These are phyloP conservation scores for Eurotiales sp. DNA, from an alignment of 2,329 filamentous ascomycete genomes.

Conservation along the genomic window DNA sequence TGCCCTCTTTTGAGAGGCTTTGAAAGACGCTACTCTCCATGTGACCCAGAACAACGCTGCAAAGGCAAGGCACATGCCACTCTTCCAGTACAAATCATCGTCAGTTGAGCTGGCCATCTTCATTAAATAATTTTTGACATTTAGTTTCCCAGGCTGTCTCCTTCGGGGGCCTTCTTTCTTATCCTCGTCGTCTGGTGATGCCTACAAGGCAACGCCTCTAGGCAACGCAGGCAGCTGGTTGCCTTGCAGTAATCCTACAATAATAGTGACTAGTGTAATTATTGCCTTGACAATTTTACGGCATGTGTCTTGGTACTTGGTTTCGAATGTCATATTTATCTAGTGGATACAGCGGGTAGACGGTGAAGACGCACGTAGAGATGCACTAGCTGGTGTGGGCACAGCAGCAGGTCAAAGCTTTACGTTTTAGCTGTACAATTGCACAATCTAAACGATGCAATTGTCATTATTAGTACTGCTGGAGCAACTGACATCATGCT, in stretches of 20 bases:
- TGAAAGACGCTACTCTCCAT: too few species aligned
- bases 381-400: not conserved
- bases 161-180: not conserved
- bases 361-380: too few species aligned
- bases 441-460: conserved; percentile 3
- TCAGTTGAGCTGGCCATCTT: not conserved
- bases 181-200: not conserved
- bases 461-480: not conserved
- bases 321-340: too few species aligned
- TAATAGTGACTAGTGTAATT: too few species aligned
- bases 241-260: too few species aligned
- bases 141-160: not conserved
- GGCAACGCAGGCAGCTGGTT: too few species aligned
- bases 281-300: too few species aligned
- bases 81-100: not conserved
- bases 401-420: conserved; percentile 2
- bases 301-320: too few species aligned
- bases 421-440: conserved; percentile 3
- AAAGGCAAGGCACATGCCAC: not conserved
- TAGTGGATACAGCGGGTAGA: too few species aligned
- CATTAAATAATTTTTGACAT: not conserved
- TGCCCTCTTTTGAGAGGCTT: not conserved
- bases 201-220: not conserved
- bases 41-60: not conserved
- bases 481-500: conserved; percentile 5